Conservation (phyloP, 495 filamentous ascomycete species). For the Clavariopsis aquatica region DNA sequence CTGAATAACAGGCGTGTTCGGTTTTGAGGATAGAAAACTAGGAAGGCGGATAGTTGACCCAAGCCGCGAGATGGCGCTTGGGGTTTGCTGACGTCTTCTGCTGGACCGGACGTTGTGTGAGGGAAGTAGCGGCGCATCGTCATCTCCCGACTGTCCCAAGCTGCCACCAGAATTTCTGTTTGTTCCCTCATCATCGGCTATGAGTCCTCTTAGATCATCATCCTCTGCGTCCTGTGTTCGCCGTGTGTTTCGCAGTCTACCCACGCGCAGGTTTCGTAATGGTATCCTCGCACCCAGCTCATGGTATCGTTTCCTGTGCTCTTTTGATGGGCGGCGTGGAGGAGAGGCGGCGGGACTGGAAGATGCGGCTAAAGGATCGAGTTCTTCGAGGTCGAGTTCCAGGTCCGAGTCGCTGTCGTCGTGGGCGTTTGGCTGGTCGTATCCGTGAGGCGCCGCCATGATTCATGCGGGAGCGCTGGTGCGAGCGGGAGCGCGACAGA, state of each 20-base stretch:
- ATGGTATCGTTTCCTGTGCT: conserved; percentile 29
- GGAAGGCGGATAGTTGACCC: conserved; percentile 34
- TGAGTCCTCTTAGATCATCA: conserved; percentile 39
- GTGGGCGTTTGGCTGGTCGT: conserved; percentile 41
- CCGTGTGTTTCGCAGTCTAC: conserved; percentile 35
- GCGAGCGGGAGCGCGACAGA: not conserved
- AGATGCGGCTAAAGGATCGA: conserved; percentile 41
- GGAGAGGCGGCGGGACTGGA: conserved; percentile 23
- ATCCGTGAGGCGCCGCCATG: conserved; percentile 44
- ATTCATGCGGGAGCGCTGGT: conserved; percentile 32
- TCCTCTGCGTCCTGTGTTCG: conserved; percentile 35
- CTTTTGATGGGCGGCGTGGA: conserved; percentile 25
- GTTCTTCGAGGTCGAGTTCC: conserved; percentile 47
- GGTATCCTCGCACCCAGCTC: conserved; percentile 44
- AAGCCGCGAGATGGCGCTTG: conserved; percentile 31
- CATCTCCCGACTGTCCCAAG: conserved; percentile 37
- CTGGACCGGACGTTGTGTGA: conserved; percentile 11
- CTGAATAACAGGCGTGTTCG: conserved; percentile 13
- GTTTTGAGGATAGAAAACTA: conserved; percentile 36
- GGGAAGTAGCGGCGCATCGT: conserved; percentile 42
- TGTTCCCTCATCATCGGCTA: conserved; percentile 39
- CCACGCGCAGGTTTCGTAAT: conserved; percentile 45
- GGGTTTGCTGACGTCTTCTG: conserved; percentile 15
- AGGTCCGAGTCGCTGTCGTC: conserved; percentile 38
- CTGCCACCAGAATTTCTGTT: conserved; percentile 39